These are phyloP conservation scores for Phyllachora maydis DNA, from an alignment of 2,329 filamentous ascomycete genomes.

Conservation along the genomic window DNA sequence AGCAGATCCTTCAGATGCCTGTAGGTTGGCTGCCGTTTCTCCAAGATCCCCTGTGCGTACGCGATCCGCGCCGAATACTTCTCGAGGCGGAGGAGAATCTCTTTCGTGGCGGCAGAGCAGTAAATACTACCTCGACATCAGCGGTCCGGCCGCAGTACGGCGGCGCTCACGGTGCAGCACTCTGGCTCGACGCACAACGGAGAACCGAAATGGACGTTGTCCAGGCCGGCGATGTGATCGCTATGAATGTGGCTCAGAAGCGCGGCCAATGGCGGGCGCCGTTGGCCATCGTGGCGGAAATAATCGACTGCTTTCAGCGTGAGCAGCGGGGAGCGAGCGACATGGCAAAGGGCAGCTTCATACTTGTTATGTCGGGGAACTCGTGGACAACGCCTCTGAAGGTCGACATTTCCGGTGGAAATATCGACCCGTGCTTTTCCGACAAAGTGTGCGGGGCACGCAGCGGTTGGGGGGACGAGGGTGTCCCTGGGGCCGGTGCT, in stretches of 20 bases:
- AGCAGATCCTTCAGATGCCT: slow-evolving; percentile 53
- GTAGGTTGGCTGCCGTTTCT: slow-evolving; percentile 55
- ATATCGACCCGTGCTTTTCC: too few species aligned
- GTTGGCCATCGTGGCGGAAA: slow-evolving; percentile 39
- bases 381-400: slow-evolving; percentile 55
- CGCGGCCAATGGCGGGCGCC: slow-evolving; percentile 49
- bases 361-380: slow-evolving; percentile 58
- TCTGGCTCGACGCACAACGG: slow-evolving; percentile 37
- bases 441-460: too few species aligned
- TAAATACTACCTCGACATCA: slow-evolving; percentile 62
- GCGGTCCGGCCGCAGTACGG: neutral
- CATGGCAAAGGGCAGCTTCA: neutral
- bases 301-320: slow-evolving; percentile 53
- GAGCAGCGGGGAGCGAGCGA: neutral
- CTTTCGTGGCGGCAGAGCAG: slow-evolving; percentile 66
- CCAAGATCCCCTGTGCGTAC: slow-evolving; percentile 56
- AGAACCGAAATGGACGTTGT: slow-evolving; percentile 49
- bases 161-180: neutral
- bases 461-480: too few species aligned
- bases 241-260: slow-evolving; percentile 89
- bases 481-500: too few species aligned
- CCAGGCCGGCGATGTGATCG: slow-evolving; percentile 69
- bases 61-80: slow-evolving; percentile 65
- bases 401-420: slow-evolving; percentile 46
- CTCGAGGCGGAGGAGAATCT: slow-evolving; percentile 64